phyloP scores from a whole-genome alignment of 441 rosid genomes.

The Mallotus repandus region DNA sequence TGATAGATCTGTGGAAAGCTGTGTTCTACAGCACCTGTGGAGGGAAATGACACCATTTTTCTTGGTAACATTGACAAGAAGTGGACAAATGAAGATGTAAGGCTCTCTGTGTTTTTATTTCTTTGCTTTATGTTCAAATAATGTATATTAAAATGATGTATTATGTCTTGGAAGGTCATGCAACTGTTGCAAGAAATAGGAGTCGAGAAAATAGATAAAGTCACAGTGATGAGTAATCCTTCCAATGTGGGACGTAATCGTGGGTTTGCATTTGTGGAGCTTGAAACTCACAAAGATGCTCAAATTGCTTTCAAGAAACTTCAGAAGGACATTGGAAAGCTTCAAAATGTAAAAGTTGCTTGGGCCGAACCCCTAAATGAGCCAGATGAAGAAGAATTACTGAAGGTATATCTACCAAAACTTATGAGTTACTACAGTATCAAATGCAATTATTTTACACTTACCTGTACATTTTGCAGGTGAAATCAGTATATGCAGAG shows the following conservation, averaged over 20 bases:
- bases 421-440: neutral
- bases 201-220: conserved; percentile 36
- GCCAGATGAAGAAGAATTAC: conserved; percentile 38
- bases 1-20: conserved; percentile 36
- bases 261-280: conserved; percentile 39
- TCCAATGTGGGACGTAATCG: conserved; percentile 29
- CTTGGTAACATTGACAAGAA: conserved; percentile 39
- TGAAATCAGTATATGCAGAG: conserved; percentile 37
- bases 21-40: conserved; percentile 33
- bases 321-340: conserved; percentile 29
- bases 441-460: conserved; percentile 2
- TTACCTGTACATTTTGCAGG: conserved; percentile 25
- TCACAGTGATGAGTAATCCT: conserved; percentile 35
- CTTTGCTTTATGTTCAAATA: conserved; percentile 2
- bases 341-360: conserved; percentile 30
- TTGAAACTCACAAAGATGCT: conserved; percentile 37
- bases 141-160: conserved; percentile 7
- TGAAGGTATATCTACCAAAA: conserved; percentile 27
- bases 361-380: conserved; percentile 39
- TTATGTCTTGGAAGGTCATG: conserved; percentile 27
- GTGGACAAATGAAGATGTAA: conserved; percentile 38
- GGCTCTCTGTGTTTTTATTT: conserved; percentile 12
- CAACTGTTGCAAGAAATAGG: conserved; percentile 29
- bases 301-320: conserved; percentile 35
- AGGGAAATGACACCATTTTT: conserved; percentile 38